These are phyloP conservation scores for Aspergillus sp. DNA, from an alignment of 2,329 filamentous ascomycete genomes.

Conservation along the genomic window DNA sequence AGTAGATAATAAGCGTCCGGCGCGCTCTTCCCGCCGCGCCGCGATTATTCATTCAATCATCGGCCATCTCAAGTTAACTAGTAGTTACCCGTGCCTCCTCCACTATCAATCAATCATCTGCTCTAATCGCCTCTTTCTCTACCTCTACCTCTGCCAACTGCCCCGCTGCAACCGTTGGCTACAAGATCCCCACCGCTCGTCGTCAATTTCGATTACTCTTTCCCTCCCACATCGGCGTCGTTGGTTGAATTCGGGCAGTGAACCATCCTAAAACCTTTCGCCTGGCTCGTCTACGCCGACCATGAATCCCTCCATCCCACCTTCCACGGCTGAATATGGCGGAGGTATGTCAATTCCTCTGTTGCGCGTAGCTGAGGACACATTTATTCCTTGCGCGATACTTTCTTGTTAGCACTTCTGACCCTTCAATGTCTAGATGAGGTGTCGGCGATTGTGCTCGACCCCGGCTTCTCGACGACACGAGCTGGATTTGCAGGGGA, in stretches of 20 bases:
- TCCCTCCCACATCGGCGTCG: neutral
- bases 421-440: constrained; percentile 66
- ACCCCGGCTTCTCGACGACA: constrained; percentile 86
- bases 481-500: constrained; percentile 97
- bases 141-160: neutral
- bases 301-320: constrained; percentile 49
- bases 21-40: neutral
- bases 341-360: constrained; percentile 44
- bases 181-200: neutral
- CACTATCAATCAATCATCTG: neutral
- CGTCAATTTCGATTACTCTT: neutral
- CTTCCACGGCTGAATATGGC: constrained; percentile 51
- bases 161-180: neutral
- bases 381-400: neutral
- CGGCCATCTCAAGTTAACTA: no score
- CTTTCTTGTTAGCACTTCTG: constrained; percentile 1
- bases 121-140: neutral
- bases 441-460: constrained; percentile 93
- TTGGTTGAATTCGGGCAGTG: neutral
- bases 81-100: neutral
- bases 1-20: neutral
- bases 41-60: constrained; percentile 10
- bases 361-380: constrained; percentile 13
- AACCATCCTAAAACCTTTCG: constrained; percentile 7
- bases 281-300: constrained; percentile 3